A percentile compares a stretch with the other conserved stretches of the same genome.
These are phyloP conservation scores for Juglanconis juglandina DNA, from an alignment of 2,329 filamentous ascomycete species.

Conservation along the genomic window DNA sequence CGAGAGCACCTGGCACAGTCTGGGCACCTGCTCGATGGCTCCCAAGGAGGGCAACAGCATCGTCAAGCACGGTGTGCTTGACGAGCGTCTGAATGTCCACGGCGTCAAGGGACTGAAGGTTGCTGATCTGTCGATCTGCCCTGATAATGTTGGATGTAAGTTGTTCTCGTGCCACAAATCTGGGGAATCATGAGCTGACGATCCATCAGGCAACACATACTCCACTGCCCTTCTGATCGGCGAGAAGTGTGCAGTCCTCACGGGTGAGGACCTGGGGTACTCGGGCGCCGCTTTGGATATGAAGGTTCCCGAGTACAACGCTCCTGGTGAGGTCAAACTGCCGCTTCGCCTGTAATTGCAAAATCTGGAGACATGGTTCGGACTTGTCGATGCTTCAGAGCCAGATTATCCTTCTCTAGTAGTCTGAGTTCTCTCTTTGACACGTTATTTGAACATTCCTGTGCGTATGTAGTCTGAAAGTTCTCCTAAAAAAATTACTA, in stretches of 20 bases:
- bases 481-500: not conserved
- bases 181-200: conserved; percentile 30
- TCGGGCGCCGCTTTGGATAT: conserved; percentile 70
- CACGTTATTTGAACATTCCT: not conserved
- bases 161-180: conserved; percentile 35
- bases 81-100: conserved; percentile 74
- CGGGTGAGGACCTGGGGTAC: conserved; percentile 72
- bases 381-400: not conserved
- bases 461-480: not conserved
- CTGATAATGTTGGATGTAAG: conserved; percentile 72
- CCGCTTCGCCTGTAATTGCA: conserved; percentile 36
- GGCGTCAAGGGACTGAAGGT: conserved; percentile 76
- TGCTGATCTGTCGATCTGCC: conserved; percentile 71
- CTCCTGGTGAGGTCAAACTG: conserved; percentile 45
- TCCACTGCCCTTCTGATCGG: conserved; percentile 71
- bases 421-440: not conserved
- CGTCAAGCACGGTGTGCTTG: conserved; percentile 74
- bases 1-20: conserved; percentile 70
- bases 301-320: conserved; percentile 66
- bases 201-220: conserved; percentile 32
- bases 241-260: conserved; percentile 68
- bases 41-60: conserved; percentile 74
- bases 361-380: not conserved
- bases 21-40: conserved; percentile 72
- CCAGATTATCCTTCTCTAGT: not conserved